Evolutionary conservation across 805 yeast genomes (phyloP).

Genomic region (Spathaspora sp.): DNA sequence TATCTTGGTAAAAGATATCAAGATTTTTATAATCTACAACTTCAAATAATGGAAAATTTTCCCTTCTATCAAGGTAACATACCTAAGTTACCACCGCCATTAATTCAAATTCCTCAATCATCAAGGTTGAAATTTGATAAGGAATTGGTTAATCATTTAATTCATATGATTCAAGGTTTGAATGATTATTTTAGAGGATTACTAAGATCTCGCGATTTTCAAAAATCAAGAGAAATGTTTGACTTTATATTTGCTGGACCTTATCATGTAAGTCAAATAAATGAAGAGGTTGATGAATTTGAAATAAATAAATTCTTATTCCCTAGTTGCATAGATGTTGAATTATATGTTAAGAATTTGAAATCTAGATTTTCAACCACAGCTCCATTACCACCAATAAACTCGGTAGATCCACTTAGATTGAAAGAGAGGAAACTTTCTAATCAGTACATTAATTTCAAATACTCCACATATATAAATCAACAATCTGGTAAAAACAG

Average conservation of each 20-base stretch:
- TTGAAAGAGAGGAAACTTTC: not conserved
- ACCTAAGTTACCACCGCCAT: constrained; percentile 31
- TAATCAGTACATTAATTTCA: constrained; percentile 6
- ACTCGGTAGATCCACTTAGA: not conserved
- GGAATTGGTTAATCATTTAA: constrained; percentile 13
- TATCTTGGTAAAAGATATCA: constrained; percentile 30
- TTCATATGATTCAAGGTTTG: constrained; percentile 20
- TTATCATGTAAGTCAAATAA: not conserved
- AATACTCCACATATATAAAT: constrained; percentile 14
- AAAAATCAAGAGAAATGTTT: constrained; percentile 7
- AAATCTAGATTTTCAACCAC: constrained; percentile 18
- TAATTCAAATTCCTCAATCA: constrained; percentile 5
- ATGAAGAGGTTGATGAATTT: not conserved
- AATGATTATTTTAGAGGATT: constrained; percentile 22
- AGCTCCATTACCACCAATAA: constrained; percentile 19
- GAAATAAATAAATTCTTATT: constrained; percentile 12
- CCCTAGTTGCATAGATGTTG: constrained; percentile 16
- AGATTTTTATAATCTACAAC: constrained; percentile 34
- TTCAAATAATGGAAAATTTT: constrained; percentile 8
- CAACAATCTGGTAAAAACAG: constrained; percentile 1
- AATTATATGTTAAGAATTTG: constrained; percentile 2
- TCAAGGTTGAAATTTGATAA: constrained; percentile 8
- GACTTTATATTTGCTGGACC: constrained; percentile 8
- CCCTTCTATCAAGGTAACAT: constrained; percentile 8
- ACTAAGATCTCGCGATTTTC: constrained; percentile 10